phyloP scores from a whole-genome alignment of 257 asterid species.

The Solanum chiquidenum region DNA sequence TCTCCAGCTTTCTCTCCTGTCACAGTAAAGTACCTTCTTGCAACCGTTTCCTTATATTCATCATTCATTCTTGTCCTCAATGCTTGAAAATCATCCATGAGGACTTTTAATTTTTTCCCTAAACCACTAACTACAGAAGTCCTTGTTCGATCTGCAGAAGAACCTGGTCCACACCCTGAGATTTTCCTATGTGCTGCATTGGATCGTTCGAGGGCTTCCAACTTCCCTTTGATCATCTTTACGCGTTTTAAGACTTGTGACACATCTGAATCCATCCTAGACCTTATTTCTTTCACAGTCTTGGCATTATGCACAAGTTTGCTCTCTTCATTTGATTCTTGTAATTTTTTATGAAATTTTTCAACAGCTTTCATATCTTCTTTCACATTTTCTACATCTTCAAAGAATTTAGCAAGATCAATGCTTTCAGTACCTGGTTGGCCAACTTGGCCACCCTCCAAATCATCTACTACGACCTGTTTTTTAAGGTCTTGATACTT shows the following conservation, averaged over 20 bases:
- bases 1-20: constrained; percentile 28
- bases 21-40: constrained; percentile 29
- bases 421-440: background rate
- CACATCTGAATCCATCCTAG: constrained; percentile 27
- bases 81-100: constrained; percentile 36
- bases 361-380: constrained; percentile 27
- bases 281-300: constrained; percentile 25
- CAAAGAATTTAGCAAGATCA: constrained; percentile 26
- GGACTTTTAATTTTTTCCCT: constrained; percentile 26
- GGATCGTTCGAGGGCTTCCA: constrained; percentile 31
- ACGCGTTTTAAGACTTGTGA: constrained; percentile 25
- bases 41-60: constrained; percentile 35
- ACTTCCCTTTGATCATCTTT: constrained; percentile 27
- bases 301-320: constrained; percentile 31
- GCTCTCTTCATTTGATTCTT: constrained; percentile 32
- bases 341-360: constrained; percentile 15
- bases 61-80: constrained; percentile 25
- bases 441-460: constrained; percentile 12
- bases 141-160: constrained; percentile 35
- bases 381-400: constrained; percentile 37
- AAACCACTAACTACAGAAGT: constrained; percentile 36
- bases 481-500: constrained; percentile 24
- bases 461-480: constrained; percentile 26
- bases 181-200: constrained; percentile 23
- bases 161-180: constrained; percentile 36